Base-by-base conservation (phyloP, 1,284 basidiomycete species). In the Cystobasidium sp. region DNA sequence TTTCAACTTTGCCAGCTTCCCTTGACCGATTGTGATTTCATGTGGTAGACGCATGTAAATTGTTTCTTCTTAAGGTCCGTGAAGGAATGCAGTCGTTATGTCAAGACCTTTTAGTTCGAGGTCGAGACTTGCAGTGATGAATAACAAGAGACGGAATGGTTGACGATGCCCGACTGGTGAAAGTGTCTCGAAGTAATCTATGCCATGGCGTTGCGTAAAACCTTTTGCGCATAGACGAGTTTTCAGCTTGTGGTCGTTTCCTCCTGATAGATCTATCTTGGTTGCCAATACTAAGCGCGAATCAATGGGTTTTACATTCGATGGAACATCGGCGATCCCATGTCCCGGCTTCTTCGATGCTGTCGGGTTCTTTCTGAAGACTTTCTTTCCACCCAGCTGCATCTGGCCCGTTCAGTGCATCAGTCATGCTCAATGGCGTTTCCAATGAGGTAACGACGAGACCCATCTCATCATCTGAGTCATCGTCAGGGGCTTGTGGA, bases 111-210 rank as follows among this genome's bases (percentile, higher is more conserved):
- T 49, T 14, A 67, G 6, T 4, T 14, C 8, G 14, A 24, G 62
- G 9, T 47, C 16, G 8, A 51, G 39, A 12, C 67, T 44, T 75
- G 83, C 85, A 72, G 86, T 84, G n/a, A 80, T 62, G 2, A 59
- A 63, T 12, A 69, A 44, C 37, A 78, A n/a, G 0, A 83, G 53
- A 0, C 82, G 80, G 43, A 84, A 80, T 0, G 84, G 83, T 53
- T 83, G 79, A 65, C 83, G 79, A 1, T 81, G 80, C 0, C 81
- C 81, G 0, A 84, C 85, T 0, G 85, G 85, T 20, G 85, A 82
- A 71, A 83, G 84, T 0, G 85, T 86, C 7, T 84, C 81, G 1
- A 78, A 77, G 76, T 83, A 85, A 72, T 86, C 84, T n/a, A 80
- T 65, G 0, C 85, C 84, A 31, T 78, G 81, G 1, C 82, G 74